A percentile compares a stretch with the other conserved stretches of the same genome.
Evolutionary conservation across 2,329 filamentous ascomycete genomes (phyloP).

Genomic region (Tolypocladium endophyticum): DNA sequence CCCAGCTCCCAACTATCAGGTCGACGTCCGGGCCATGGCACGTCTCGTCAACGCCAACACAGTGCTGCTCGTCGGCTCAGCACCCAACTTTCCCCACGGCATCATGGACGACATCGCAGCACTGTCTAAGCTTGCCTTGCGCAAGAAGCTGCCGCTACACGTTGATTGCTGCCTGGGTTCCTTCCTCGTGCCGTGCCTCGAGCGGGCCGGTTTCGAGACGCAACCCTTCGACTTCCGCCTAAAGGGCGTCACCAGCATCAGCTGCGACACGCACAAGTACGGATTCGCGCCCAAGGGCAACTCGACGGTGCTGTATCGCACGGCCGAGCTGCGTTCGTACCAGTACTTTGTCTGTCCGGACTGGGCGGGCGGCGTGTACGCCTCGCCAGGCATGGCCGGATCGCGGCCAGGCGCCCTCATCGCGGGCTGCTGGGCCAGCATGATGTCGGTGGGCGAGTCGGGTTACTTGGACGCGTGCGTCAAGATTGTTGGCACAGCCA

Average conservation of each 20-base stretch:
- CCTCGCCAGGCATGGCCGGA: constrained; percentile 82
- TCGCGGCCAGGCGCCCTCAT: constrained; percentile 89
- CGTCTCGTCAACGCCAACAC: constrained; percentile 93
- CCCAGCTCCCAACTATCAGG: constrained; percentile 76
- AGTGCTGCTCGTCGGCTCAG: constrained; percentile 82
- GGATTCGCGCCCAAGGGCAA: constrained; percentile 98
- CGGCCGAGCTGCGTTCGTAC: constrained; percentile 64
- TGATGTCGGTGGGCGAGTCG: constrained; percentile 78
- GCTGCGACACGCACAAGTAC: constrained; percentile 97
- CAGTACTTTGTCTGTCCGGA: constrained; percentile 95
- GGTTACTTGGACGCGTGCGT: constrained; percentile 83
- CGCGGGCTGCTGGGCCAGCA: constrained; percentile 86
- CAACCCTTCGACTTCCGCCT: constrained; percentile 88
- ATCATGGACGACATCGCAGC: constrained; percentile 91
- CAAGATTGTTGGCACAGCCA: constrained; percentile 77
- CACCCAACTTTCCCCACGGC: constrained; percentile 95
- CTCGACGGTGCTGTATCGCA: constrained; percentile 85
- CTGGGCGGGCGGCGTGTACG: constrained; percentile 95
- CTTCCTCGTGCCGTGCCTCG: constrained; percentile 85
- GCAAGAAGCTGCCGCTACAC: constrained; percentile 76
- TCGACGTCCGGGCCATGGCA: constrained; percentile 65
- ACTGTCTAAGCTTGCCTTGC: constrained; percentile 72
- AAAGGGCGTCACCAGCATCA: constrained; percentile 89
- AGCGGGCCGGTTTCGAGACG: constrained; percentile 85
- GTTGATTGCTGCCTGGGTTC: constrained; percentile 97